These are phyloP conservation scores for Skeletonema marinoi DNA, from an alignment of 108 stramenopile genomes.

Conservation along the genomic window DNA sequence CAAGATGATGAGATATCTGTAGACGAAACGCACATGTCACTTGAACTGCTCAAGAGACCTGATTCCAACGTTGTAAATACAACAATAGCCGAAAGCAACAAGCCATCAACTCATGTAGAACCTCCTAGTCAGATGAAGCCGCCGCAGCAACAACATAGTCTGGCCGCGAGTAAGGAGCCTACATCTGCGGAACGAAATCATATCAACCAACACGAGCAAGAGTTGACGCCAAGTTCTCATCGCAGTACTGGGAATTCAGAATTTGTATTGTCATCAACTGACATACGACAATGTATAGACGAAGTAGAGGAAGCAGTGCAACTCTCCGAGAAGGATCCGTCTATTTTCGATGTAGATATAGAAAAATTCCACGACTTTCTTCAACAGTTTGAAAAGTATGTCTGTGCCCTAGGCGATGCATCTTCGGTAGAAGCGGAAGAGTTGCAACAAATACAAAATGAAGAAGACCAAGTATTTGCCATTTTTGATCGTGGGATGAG, in stretches of 20 bases:
- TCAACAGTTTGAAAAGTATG: slow-evolving; percentile 22
- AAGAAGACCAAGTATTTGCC: slow-evolving; percentile 17
- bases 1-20: not conserved
- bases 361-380: slow-evolving; percentile 20
- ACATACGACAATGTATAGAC: slow-evolving; percentile 24
- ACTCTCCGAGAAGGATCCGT: slow-evolving; percentile 3
- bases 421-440: slow-evolving; percentile 22
- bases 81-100: not conserved
- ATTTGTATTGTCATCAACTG: slow-evolving; percentile 19
- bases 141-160: not conserved
- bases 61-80: not conserved
- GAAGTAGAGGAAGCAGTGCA: slow-evolving; percentile 19
- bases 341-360: slow-evolving; percentile 16
- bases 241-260: not conserved
- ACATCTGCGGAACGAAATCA: not conserved
- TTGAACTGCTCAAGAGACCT: not conserved
- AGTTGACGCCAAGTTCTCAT: not conserved
- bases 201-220: not conserved
- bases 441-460: slow-evolving; percentile 11
- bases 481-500: slow-evolving; percentile 33
- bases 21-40: not conserved
- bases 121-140: not conserved
- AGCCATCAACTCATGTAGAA: not conserved
- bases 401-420: slow-evolving; percentile 19
- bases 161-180: not conserved